Base-by-base conservation (phyloP, 305 asterid genomes). In the Rubia occidens region DNA sequence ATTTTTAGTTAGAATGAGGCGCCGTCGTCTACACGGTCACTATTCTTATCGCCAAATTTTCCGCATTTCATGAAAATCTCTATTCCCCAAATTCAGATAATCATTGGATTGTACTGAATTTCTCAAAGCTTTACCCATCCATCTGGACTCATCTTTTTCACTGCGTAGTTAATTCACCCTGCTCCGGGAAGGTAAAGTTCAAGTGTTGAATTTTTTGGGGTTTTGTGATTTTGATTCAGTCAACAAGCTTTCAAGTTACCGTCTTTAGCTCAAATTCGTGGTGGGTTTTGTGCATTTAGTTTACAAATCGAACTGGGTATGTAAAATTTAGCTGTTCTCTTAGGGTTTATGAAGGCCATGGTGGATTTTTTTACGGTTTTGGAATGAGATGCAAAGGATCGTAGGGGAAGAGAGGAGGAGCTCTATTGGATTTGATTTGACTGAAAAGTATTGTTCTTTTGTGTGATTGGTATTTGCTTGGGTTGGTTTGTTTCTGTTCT, bases 1-100 rank as follows among this genome's bases (percentile, higher is more conserved):
- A 24, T 15, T 51, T 15, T 8, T 55, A 51, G 49, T 51, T 9
- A 32, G 32, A 11, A 35, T 51, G 8, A 14, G 3, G 68, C 44
- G 53, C 24, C 49, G 71, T 32, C 63, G n/a, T 9, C 68, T 43
- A 63, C 43, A 37, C 40, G 17, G 60, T 29, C 61, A 51, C 71
- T 18, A 24, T 6, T 8, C 71, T 67, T 51, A 67, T 67, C 71
- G 59, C 44, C 71, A 49, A n/a, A 49, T 11, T 37, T n/a, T 63
- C 5, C 51, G 29, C 55, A 5, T 65, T 65, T 21, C 56, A 8
- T 44, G 53, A 47, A 45, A 1, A 11, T 20, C 21, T 15, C 56
- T 43, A 39, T 43, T 65, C 11, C 21, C 40, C 55, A 20, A 44
- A 26, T 44, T 21, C 17, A 13, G 67, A 37, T 63, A 44, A 29